Percentiles rank a stretch among this genome's conserved stretches.
These are phyloP conservation scores for Porogramme epimiltina DNA, from an alignment of 1,284 basidiomycete species.

Conservation along the genomic window DNA sequence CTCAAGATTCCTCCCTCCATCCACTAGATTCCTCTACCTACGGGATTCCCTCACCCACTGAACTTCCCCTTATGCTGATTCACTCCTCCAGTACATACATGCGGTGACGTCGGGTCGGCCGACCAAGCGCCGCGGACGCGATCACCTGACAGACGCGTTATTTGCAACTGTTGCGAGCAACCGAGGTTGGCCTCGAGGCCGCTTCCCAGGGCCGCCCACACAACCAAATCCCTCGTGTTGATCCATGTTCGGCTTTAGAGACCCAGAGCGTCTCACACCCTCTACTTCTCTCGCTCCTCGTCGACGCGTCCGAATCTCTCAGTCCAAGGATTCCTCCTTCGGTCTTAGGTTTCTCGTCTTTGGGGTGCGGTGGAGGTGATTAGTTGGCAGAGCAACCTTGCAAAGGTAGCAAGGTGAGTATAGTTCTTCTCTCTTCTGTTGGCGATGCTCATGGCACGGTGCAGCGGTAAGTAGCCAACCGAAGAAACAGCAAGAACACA, in stretches of 20 bases:
- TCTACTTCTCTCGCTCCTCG: slow-evolving; percentile 24
- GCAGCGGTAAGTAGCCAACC: slow-evolving; percentile 26
- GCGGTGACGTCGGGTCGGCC: no score
- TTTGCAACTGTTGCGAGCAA: slow-evolving; percentile 14
- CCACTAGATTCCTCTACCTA: no score
- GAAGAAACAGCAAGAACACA: slow-evolving; percentile 12
- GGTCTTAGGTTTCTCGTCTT: slow-evolving; percentile 20
- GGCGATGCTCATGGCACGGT: slow-evolving; percentile 3
- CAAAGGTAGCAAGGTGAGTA: slow-evolving; percentile 23
- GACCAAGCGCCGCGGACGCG: slow-evolving; percentile 7
- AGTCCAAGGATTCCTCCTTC: slow-evolving; percentile 15
- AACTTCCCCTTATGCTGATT: no score
- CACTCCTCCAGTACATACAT: no score
- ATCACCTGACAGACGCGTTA: slow-evolving; percentile 23
- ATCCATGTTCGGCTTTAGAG: slow-evolving; percentile 27
- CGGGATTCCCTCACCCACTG: no score
- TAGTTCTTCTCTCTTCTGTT: neutral
- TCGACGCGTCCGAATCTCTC: slow-evolving; percentile 24
- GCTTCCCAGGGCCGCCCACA: slow-evolving; percentile 25
- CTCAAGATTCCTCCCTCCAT: no score
- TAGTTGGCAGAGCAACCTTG: slow-evolving; percentile 27
- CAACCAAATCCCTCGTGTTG: slow-evolving; percentile 28
- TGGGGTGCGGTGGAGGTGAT: slow-evolving; percentile 24
- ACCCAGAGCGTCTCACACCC: slow-evolving; percentile 1
- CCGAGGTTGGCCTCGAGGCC: slow-evolving; percentile 16